Evolutionary conservation across 179 eudicot species (phyloP), one percentile per base, ranked within the genome.

Genomic region (Camellia oleifera): DNA sequence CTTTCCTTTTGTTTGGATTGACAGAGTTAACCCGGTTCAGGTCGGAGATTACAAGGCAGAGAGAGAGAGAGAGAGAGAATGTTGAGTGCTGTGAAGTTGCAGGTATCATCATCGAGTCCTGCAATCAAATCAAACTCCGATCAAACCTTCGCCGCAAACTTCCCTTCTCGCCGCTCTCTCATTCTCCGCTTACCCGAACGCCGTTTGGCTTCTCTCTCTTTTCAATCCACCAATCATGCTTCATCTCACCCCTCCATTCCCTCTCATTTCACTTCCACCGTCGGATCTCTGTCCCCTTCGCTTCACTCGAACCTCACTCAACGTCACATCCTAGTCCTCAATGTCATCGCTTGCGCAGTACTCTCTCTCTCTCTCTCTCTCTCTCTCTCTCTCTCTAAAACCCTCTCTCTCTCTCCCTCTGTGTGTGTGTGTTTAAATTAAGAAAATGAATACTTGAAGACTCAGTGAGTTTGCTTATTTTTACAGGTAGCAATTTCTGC

Each of bases 401-500:
- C 23, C 23, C 23, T 20, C 23, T 20, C 23, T 61, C 74, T 72
- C 46, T 72, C 20, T 54, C 20, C 18, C 5, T 11, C 32, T 60
- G 50, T 32, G 1, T 48, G 9, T n/a, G n/a, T 13, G 26, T 76
- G 14, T 17, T 50, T 57, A 3, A 18, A 4, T 15, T 52, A 9
- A 15, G 72, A 68, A 26, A 60, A 58, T 8, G 53, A 40, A 54
- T 54, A 54, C 32, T 46, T 50, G 9, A 2, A 6, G 9, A 5
- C 2, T n/a, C 5, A 3, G 7, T 54, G 10, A 32, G 9, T 4
- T 40, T 53, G 14, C 18, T 72, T 23, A 5, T 14, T 70, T 81
- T 77, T 87, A 82, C 87, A 93, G 98, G 85, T 90, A 77, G 97
- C 97, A 52, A 64, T 89, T 56, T 95, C 97, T 3, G 87, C 93